Conservation (phyloP, 108 stramenopile genomes). For the Pseudonitzschia pungens region DNA sequence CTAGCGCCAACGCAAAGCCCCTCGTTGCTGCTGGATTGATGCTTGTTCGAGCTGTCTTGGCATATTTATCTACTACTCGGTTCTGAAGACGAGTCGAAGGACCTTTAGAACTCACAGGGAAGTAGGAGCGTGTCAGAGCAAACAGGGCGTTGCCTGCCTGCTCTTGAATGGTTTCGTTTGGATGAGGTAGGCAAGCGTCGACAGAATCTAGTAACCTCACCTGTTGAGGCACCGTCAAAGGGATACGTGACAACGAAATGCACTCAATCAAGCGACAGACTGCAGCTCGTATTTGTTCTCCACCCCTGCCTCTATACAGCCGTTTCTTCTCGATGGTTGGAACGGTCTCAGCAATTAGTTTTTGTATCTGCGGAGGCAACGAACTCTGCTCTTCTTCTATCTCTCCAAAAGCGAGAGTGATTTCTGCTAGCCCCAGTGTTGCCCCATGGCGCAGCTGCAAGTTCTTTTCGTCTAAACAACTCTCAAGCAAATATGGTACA, state of each 20-base stretch:
- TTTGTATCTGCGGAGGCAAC: background rate
- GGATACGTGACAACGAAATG: slow-evolving; percentile 68
- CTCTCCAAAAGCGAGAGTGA: slow-evolving; percentile 66
- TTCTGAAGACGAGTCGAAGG: slow-evolving; percentile 85
- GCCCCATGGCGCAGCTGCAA: slow-evolving; percentile 85
- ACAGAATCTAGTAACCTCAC: slow-evolving; percentile 89
- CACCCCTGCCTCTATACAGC: slow-evolving; percentile 96
- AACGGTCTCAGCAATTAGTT: slow-evolving; percentile 67
- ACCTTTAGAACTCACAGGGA: slow-evolving; percentile 78
- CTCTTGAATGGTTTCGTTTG: slow-evolving; percentile 87
- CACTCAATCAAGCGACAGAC: slow-evolving; percentile 92
- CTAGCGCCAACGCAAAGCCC: slow-evolving; percentile 91
- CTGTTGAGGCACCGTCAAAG: slow-evolving; percentile 74
- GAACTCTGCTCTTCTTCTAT: slow-evolving; percentile 15
- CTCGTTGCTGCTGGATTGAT: slow-evolving; percentile 94
- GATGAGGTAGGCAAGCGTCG: slow-evolving; percentile 91
- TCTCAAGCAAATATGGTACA: slow-evolving; percentile 70
- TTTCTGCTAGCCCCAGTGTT: slow-evolving; percentile 81
- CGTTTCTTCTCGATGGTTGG: slow-evolving; percentile 88
- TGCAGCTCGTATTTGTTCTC: slow-evolving; percentile 92
- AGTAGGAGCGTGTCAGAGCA: slow-evolving; percentile 73
- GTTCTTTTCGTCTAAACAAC: slow-evolving; percentile 60
- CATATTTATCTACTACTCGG: slow-evolving; percentile 85
- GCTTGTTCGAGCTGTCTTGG: slow-evolving; percentile 61
- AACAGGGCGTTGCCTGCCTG: slow-evolving; percentile 76